phyloP scores from a whole-genome alignment of 2,329 filamentous ascomycete species.

The Arachnomyces sp. region DNA sequence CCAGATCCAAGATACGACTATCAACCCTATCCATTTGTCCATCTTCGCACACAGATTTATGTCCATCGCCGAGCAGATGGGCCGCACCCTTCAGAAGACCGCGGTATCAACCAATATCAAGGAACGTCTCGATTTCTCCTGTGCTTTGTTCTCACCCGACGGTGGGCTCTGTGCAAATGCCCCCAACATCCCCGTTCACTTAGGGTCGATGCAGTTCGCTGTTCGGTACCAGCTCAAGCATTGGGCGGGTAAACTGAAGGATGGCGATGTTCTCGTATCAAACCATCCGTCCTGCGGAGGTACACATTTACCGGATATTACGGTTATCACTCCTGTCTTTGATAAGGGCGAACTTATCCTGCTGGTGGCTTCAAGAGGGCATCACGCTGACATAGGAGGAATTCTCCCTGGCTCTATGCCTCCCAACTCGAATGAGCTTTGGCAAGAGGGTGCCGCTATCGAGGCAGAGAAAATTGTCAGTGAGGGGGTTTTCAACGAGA shows the following conservation, averaged over 20 bases:
- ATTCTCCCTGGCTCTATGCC: constrained; percentile 79
- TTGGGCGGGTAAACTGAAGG: constrained; percentile 63
- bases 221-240: constrained; percentile 69
- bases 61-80: constrained; percentile 54
- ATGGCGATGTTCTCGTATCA: constrained; percentile 67
- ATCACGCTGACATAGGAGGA: constrained; percentile 78
- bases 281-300: constrained; percentile 77
- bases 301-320: constrained; percentile 72
- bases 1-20: constrained; percentile 35
- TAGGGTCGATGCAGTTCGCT: constrained; percentile 80
- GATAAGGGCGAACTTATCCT: constrained; percentile 62
- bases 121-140: constrained; percentile 78
- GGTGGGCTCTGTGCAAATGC: constrained; percentile 62
- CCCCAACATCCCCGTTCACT: constrained; percentile 71
- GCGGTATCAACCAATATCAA: constrained; percentile 63
- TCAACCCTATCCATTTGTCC: constrained; percentile 46
- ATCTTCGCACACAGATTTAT: constrained; percentile 52
- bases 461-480: constrained; percentile 57
- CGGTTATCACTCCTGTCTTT: constrained; percentile 70
- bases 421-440: constrained; percentile 41
- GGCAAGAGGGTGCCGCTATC: constrained; percentile 41
- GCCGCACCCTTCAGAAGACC: constrained; percentile 48
- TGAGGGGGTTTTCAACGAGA: constrained; percentile 69
- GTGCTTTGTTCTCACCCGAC: constrained; percentile 67
- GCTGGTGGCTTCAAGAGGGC: constrained; percentile 70